Conservation (phyloP, 345 rosid genomes). For the Draba incana region DNA sequence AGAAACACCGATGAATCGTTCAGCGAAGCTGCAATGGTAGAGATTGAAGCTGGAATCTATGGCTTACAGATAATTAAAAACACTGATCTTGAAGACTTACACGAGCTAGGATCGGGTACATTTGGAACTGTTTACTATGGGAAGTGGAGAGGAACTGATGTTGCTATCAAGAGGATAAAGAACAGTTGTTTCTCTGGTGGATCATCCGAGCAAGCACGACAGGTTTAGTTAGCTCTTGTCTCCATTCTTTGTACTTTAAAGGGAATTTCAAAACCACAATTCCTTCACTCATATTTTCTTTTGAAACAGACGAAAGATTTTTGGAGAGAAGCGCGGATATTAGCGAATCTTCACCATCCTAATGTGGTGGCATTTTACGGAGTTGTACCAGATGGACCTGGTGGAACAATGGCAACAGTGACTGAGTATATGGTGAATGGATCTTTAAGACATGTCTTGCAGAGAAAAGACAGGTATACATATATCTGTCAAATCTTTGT, state of each 20-base stretch:
- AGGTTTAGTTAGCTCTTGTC: constrained; percentile 47
- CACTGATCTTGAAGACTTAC: constrained; percentile 77
- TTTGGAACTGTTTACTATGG: constrained; percentile 90
- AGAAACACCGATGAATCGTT: constrained; percentile 50
- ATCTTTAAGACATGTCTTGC: constrained; percentile 74
- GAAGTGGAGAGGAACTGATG: constrained; percentile 97
- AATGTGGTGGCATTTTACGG: constrained; percentile 95
- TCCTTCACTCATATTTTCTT: constrained; percentile 1
- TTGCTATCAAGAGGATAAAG: constrained; percentile 90
- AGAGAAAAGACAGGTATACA: constrained; percentile 66
- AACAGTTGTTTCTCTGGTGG: constrained; percentile 80
- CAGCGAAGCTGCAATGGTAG: constrained; percentile 65
- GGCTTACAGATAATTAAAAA: constrained; percentile 90
- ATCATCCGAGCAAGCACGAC: constrained; percentile 78
- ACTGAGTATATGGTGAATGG: constrained; percentile 93
- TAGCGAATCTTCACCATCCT: constrained; percentile 93
- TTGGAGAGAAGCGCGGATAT: constrained; percentile 90
- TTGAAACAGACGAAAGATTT: constrained; percentile 66
- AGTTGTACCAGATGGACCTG: constrained; percentile 88
- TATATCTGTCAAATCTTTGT: background rate
- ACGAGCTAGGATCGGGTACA: constrained; percentile 91
- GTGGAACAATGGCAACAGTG: constrained; percentile 86
- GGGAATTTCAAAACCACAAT: background rate
- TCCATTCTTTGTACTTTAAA: background rate
- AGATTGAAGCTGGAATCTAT: constrained; percentile 71